Base-by-base conservation (phyloP, 768 basidiomycete species). In the Hericium rajendrae region DNA sequence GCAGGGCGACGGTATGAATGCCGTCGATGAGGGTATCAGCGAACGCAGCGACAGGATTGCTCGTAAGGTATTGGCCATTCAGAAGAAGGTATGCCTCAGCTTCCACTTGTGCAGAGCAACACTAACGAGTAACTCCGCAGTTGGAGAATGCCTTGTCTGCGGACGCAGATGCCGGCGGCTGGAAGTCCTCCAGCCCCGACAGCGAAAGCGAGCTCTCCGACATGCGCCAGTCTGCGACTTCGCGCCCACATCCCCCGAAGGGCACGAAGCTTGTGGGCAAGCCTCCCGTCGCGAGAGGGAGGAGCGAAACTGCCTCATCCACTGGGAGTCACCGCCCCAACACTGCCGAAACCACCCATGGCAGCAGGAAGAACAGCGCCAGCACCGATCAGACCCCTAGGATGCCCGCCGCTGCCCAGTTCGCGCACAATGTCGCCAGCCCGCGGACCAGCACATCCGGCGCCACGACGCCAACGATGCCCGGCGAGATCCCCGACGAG, bases 41-140 rank as follows among this genome's bases (percentile, higher is more conserved):
- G 78, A 85, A 66, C 85, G 85, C 68, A 92, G 87, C 62, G 93
- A 94, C 64, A 84, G 81, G 66, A 94, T 97, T 56, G 86, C 90
- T 24, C 83, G 88, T 68, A 91, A 93, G 70, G 88, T 97, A 49
- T 66, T 88, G 51, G 83, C 88, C 70, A 94, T 97, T 58, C 92
- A 95, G 72, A 84, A 88, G 62, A 95, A 94, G 82, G 93, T 92
- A 48, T 55, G 75, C 69, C 51, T 4, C 6, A 54, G 53, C 16
- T n/a, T n/a, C 24, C n/a, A 48, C 11, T 39, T 16, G 24, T 18
- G 6, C n/a, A 32, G 16, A 32, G 55, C 64, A 49, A 60, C 39
- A 6, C 38, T 37, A 16, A 16, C 60, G 24, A 52, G 9, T 38
- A 18, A 16, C 28, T 2, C 18, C 4, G n/a, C 59, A 93, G 91